Conservation (phyloP, 2,329 filamentous ascomycete species). For the Neophaeococcomyces aloes region DNA sequence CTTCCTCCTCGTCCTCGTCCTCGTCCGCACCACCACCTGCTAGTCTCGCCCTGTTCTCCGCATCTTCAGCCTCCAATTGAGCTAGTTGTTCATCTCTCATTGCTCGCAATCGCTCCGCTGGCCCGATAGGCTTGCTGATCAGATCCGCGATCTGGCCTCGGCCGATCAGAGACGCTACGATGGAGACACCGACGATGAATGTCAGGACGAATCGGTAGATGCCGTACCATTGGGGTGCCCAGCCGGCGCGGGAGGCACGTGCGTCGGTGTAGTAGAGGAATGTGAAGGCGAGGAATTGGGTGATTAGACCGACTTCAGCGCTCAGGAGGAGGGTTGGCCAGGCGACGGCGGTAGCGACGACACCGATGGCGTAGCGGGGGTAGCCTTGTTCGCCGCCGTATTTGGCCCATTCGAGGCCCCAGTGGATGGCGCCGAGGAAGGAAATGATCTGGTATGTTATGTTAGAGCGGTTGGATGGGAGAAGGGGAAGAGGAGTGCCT, state of each 20-base stretch:
- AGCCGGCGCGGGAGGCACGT: constrained; percentile 60
- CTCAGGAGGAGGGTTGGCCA: constrained; percentile 86
- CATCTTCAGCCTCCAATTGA: constrained; percentile 36
- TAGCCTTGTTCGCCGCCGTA: constrained; percentile 58
- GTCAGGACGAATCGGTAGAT: constrained; percentile 89
- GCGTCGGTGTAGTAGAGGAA: constrained; percentile 78
- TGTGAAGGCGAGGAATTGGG: constrained; percentile 76
- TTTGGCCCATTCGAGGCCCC: constrained; percentile 77
- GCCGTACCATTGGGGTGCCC: constrained; percentile 75
- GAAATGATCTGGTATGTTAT: constrained; percentile 59
- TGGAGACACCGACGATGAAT: constrained; percentile 73
- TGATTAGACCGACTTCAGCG: constrained; percentile 71
- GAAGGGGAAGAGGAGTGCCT: constrained; percentile 29
- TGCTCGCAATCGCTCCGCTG: constrained; percentile 39
- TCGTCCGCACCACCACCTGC: constrained; percentile 20
- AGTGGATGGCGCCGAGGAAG: constrained; percentile 87
- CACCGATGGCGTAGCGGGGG: constrained; percentile 71
- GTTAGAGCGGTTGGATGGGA: constrained; percentile 7
- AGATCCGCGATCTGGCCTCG: constrained; percentile 62
- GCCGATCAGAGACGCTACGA: constrained; percentile 70
- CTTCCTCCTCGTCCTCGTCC: constrained; percentile 20
- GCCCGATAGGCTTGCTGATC: constrained; percentile 36
- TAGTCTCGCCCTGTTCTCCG: constrained; percentile 24
- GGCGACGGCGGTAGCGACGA: constrained; percentile 66
- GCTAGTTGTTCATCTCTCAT: constrained; percentile 40